These are phyloP conservation scores for Chlorella sp. DNA, from an alignment of 139 green algal genomes.

Conservation along the genomic window DNA sequence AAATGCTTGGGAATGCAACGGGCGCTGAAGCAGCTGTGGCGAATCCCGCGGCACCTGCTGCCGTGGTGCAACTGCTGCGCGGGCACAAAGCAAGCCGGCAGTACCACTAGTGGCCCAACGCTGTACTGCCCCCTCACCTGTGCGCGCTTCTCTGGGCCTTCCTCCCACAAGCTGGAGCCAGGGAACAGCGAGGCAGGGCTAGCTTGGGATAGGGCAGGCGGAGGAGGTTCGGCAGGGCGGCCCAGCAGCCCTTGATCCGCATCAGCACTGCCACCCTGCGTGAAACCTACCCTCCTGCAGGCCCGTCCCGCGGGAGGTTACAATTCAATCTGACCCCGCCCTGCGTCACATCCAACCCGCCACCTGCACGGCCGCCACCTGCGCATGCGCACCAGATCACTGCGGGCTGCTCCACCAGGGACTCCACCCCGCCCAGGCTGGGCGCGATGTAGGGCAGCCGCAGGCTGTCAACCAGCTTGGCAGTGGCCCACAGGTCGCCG, in stretches of 20 bases:
- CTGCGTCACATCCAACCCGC: neutral
- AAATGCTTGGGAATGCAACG: no score
- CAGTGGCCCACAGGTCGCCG: constrained; percentile 89
- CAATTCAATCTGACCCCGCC: no score
- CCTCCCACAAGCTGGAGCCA: constrained; percentile 72
- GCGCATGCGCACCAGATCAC: constrained; percentile 49
- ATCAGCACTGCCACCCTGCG: no score
- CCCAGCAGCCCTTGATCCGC: no score
- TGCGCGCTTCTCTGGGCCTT: constrained; percentile 86
- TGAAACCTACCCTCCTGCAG: no score
- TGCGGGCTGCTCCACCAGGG: constrained; percentile 98
- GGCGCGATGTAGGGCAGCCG: constrained; percentile 98
- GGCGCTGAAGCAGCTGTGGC: no score
- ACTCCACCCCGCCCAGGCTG: constrained; percentile 95
- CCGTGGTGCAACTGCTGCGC: no score
- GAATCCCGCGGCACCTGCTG: no score
- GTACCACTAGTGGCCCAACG: no score
- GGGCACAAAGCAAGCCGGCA: no score
- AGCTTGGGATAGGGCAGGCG: neutral
- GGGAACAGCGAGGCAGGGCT: neutral
- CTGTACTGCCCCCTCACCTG: constrained; percentile 44
- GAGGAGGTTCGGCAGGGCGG: no score
- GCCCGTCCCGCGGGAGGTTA: no score
- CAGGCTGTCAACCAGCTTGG: constrained; percentile 92
- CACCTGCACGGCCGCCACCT: neutral